phyloP scores from a whole-genome alignment of 1,284 basidiomycete species.

The Gastroboletus turbinatus region DNA sequence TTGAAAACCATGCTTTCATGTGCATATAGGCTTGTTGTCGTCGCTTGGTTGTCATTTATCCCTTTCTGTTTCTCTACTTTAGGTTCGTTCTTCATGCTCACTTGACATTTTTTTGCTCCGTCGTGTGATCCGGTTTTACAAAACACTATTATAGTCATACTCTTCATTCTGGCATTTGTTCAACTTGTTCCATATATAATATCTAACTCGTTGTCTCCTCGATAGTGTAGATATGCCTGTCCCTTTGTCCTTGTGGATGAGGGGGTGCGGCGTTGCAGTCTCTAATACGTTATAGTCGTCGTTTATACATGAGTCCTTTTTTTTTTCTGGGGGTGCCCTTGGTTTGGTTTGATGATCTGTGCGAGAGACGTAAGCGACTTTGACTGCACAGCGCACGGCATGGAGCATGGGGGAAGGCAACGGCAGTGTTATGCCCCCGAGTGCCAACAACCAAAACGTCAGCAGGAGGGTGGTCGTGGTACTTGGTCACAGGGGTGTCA shows the following conservation, averaged over 20 bases:
- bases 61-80: slow-evolving; percentile 15
- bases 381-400: background rate
- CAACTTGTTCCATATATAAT: slow-evolving; percentile 32
- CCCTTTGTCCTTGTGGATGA: background rate
- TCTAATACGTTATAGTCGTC: slow-evolving; percentile 39
- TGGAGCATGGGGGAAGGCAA: background rate
- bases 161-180: slow-evolving; percentile 26
- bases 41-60: slow-evolving; percentile 31
- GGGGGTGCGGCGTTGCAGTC: slow-evolving; percentile 15
- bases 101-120: slow-evolving; percentile 14
- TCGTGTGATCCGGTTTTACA: slow-evolving; percentile 19
- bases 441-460: background rate
- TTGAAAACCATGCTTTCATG: slow-evolving; percentile 28
- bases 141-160: slow-evolving; percentile 23
- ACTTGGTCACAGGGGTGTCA: background rate
- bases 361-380: background rate
- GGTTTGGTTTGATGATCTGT: background rate
- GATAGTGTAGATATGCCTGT: slow-evolving; percentile 29
- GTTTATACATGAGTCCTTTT: slow-evolving; percentile 26
- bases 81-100: slow-evolving; percentile 11
- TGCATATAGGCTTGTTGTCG: slow-evolving; percentile 28
- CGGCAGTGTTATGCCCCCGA: background rate
- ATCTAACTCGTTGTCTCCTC: slow-evolving; percentile 24
- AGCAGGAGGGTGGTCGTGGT: background rate
- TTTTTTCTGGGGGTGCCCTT: background rate